phyloP scores from a whole-genome alignment of 192 early-diverging fungal genomes.

The Dimargaris xerosporica region DNA sequence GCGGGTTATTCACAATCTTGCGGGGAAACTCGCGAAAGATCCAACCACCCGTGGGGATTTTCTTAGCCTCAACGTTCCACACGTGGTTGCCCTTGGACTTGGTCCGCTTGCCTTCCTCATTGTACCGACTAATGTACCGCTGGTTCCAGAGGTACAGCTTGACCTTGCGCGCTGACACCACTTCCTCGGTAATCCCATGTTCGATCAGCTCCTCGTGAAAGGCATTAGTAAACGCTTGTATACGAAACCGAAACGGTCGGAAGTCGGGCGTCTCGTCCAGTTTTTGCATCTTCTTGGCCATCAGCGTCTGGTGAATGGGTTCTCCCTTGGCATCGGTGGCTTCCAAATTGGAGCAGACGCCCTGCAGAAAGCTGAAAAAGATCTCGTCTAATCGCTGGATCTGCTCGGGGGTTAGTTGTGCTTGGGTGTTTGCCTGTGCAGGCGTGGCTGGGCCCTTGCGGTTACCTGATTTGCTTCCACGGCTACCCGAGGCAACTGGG shows the following conservation, averaged over 20 bases:
- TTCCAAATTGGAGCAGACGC: constrained; percentile 51
- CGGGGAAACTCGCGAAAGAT: constrained; percentile 57
- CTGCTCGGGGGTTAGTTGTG: constrained; percentile 17
- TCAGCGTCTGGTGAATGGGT: constrained; percentile 49
- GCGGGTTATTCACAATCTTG: constrained; percentile 44
- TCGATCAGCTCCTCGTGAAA: constrained; percentile 48
- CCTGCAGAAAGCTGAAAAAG: constrained; percentile 48
- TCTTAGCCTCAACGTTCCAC: constrained; percentile 70
- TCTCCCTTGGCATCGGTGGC: constrained; percentile 13
- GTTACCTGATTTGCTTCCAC: constrained; percentile 11
- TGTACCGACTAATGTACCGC: constrained; percentile 62
- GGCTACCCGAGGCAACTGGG: background rate
- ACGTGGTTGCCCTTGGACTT: constrained; percentile 68
- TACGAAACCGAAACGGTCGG: constrained; percentile 72
- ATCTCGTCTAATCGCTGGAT: constrained; percentile 39
- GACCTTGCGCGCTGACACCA: constrained; percentile 45
- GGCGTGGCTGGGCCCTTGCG: constrained; percentile 11
- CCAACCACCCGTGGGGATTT: constrained; percentile 46
- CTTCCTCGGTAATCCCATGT: constrained; percentile 44
- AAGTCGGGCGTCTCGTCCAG: constrained; percentile 55
- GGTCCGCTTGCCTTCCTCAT: constrained; percentile 64
- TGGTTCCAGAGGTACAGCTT: constrained; percentile 60
- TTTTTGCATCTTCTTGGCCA: constrained; percentile 62
- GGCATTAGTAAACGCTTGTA: constrained; percentile 63
- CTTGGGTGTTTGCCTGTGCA: constrained; percentile 7